Conservation (phyloP, 129 eudicot genomes). For the Kitagawia praeruptora region DNA sequence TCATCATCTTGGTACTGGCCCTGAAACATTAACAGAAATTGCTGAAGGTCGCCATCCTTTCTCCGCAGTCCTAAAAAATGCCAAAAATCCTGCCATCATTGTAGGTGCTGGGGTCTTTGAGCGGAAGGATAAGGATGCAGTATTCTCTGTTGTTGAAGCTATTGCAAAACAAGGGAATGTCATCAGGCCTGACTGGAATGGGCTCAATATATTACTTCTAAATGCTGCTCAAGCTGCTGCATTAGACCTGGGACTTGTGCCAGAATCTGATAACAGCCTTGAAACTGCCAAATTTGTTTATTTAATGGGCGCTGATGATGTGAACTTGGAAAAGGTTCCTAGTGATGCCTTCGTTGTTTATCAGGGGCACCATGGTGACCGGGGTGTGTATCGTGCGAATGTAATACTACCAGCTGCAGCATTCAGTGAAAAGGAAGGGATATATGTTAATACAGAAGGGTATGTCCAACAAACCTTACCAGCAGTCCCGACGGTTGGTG, state of each 20-base stretch:
- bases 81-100: constrained; percentile 78
- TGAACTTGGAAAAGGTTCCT: constrained; percentile 58
- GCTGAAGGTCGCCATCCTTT: constrained; percentile 80
- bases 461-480: constrained; percentile 79
- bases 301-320: constrained; percentile 95
- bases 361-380: constrained; percentile 97
- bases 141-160: constrained; percentile 55
- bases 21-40: constrained; percentile 62
- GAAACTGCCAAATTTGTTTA: constrained; percentile 73
- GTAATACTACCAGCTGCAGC: constrained; percentile 88
- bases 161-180: constrained; percentile 52
- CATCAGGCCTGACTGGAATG: constrained; percentile 88
- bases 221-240: constrained; percentile 99
- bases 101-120: constrained; percentile 81
- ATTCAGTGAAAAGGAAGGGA: constrained; percentile 89
- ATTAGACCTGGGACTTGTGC: constrained; percentile 86
- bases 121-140: constrained; percentile 75
- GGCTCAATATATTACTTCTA: constrained; percentile 65
- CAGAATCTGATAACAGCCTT: constrained; percentile 68
- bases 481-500: constrained; percentile 96
- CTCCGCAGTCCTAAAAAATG: constrained; percentile 38
- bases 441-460: constrained; percentile 84
- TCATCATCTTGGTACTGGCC: constrained; percentile 83
- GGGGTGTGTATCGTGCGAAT: constrained; percentile 84
- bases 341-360: constrained; percentile 90